A percentile compares a stretch with the other conserved stretches of the same genome.
These are phyloP conservation scores for Cucurbita moschata DNA, from an alignment of 306 rosid genomes.

Conservation along the genomic window DNA sequence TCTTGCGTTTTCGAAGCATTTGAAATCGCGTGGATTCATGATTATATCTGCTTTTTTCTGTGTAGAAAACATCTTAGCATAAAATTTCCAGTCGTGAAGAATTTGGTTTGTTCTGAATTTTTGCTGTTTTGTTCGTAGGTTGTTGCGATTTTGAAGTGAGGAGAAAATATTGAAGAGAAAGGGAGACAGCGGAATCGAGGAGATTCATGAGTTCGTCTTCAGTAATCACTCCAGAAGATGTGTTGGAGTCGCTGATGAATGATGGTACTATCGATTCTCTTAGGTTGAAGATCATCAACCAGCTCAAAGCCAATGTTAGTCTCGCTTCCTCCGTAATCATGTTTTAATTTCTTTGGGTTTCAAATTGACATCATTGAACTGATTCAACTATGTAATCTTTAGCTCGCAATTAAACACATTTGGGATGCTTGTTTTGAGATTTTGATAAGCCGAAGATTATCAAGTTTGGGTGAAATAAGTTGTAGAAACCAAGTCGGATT, in stretches of 20 bases:
- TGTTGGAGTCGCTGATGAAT: slow-evolving; percentile 76
- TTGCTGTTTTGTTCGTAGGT: not conserved
- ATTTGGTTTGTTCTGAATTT: not conserved
- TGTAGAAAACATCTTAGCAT: not conserved
- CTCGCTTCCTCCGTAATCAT: not conserved
- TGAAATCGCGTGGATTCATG: not conserved
- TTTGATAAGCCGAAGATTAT: not conserved
- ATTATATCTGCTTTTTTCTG: not conserved
- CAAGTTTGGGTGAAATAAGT: not conserved
- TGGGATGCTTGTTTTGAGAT: not conserved
- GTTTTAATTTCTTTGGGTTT: too few species aligned
- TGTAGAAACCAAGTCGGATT: not conserved
- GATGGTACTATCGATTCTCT: slow-evolving; percentile 89
- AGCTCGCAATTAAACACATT: not conserved
- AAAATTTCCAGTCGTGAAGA: not conserved
- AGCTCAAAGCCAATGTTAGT: slow-evolving; percentile 86
- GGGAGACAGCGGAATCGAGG: too few species aligned
- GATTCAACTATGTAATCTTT: not conserved
- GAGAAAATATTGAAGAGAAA: not conserved
- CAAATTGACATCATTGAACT: not conserved
- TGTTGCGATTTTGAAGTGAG: not conserved
- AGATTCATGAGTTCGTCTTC: slow-evolving; percentile 49
- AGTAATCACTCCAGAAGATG: slow-evolving; percentile 70
- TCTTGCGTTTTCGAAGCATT: not conserved
- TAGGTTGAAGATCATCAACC: slow-evolving; percentile 88